Conservation (phyloP, 1,139 yeast species). For the Taphrina wiesneri region DNA sequence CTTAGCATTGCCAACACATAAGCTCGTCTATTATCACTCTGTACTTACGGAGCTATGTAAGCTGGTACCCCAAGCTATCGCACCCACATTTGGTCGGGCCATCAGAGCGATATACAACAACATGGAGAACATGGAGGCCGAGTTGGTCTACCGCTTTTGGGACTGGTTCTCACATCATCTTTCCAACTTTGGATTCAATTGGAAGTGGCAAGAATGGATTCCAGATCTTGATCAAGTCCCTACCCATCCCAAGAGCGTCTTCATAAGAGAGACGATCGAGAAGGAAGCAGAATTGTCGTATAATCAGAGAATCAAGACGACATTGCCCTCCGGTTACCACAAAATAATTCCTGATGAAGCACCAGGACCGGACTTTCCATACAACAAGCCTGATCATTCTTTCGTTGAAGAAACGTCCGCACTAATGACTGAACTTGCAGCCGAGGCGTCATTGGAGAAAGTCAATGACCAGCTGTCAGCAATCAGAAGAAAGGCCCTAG, state of each 20-base stretch:
- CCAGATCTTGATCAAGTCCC: conserved; percentile 45
- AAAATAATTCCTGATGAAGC: conserved; percentile 54
- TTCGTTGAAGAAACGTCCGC: conserved; percentile 42
- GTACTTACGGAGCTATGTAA: conserved; percentile 88
- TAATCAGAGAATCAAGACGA: conserved; percentile 67
- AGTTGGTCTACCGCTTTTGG: conserved; percentile 67
- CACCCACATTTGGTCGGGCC: conserved; percentile 94
- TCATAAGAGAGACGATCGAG: conserved; percentile 74
- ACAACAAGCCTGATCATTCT: conserved; percentile 44
- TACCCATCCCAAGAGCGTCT: conserved; percentile 72
- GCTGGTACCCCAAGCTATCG: conserved; percentile 82
- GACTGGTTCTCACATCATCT: conserved; percentile 95
- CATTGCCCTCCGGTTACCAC: conserved; percentile 73
- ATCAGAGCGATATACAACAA: conserved; percentile 77
- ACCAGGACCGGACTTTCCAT: conserved; percentile 51
- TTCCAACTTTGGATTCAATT: conserved; percentile 88
- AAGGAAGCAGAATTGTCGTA: conserved; percentile 80
- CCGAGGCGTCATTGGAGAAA: conserved; percentile 44
- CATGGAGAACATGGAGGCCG: conserved; percentile 69
- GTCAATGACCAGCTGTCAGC: conserved; percentile 46
- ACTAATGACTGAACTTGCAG: conserved; percentile 43
- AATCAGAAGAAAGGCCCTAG: conserved; percentile 44
- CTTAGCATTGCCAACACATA: conserved; percentile 67
- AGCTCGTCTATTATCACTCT: conserved; percentile 76
- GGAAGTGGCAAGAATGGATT: conserved; percentile 98